Evolutionary conservation across 495 filamentous ascomycete species (phyloP), one percentile per base, ranked within the genome.

Genomic region (Parmelia sp.): DNA sequence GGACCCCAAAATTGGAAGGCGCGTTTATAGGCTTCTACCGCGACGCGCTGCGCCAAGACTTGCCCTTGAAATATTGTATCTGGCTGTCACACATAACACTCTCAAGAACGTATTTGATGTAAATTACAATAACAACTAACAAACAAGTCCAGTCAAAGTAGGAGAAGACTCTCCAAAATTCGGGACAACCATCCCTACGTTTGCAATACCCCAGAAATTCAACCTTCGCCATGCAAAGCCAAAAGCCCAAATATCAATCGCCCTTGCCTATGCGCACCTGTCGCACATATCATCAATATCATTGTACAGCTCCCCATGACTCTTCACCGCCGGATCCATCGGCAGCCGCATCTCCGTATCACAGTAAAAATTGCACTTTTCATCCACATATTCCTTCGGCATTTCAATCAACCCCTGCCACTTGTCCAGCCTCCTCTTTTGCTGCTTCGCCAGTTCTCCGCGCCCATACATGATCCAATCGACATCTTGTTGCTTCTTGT

Each of bases 261-360:
- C 6, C 51, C 17, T 3, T 8, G 17, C 29, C 51, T 55, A 55
- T 10, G 0, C 3, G 27, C 51, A 55, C 29, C 51, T 19, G 17
- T 55, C 51, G 29, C 51, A 55, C 51, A 55, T 55, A 33, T 55
- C 51, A 33, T 55, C 51, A 35, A 55, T 21, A 33, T 55, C 51
- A 21, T 21, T 33, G 5, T 55, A 55, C 51, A 55, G 11, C 7
- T 33, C 29, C 29, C 17, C 51, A 35, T 55, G 27, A 33, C 51
- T 55, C 15, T 21, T 19, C 14, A 21, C 5, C 8, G 51, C 33
- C 51, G 17, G 27, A 33, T 55, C 51, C 27, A 23, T 21, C 51
- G 29, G 51, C 51, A 55, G 17, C 7, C 31, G 14, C 51, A 55
- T 10, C 29, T 55, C 27, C 27, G 3, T 19, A 33, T 17, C 27